A percentile compares a stretch with the other conserved stretches of the same genome.
Conservation (phyloP, 345 rosid genomes). For the Lepidium sativum region DNA sequence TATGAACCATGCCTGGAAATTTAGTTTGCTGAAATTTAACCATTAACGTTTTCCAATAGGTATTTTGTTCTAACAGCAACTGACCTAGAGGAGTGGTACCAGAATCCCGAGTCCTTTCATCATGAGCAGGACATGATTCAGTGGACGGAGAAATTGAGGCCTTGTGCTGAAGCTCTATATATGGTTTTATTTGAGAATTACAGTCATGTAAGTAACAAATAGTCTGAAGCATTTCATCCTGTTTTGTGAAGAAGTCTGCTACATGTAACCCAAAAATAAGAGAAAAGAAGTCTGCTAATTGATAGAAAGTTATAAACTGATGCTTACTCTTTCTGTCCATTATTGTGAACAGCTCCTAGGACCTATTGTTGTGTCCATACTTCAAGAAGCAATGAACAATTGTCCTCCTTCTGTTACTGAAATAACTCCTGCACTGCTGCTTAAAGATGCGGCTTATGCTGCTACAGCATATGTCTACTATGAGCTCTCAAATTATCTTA, state of each 20-base stretch:
- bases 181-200: constrained; percentile 92
- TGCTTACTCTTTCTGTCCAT: constrained; percentile 15
- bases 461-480: constrained; percentile 97
- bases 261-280: background rate
- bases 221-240: background rate
- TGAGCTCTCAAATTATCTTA: constrained; percentile 91
- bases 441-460: constrained; percentile 93
- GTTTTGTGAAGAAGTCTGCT: background rate
- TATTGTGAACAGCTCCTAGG: constrained; percentile 56
- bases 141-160: constrained; percentile 95
- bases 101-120: constrained; percentile 89
- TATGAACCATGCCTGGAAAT: too few relatives aligned
- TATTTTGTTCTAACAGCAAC: constrained; percentile 63
- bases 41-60: too few relatives aligned
- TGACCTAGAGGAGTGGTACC: constrained; percentile 93
- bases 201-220: constrained; percentile 70
- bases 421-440: constrained; percentile 75
- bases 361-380: constrained; percentile 83
- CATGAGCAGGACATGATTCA: constrained; percentile 98
- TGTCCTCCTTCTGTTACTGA: constrained; percentile 79
- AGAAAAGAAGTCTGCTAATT: background rate
- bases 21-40: too few relatives aligned
- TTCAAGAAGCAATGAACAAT: constrained; percentile 86
- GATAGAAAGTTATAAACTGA: background rate
- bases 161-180: constrained; percentile 97